phyloP scores from a whole-genome alignment of 2,329 filamentous ascomycete genomes.

The Lachnellula arida region DNA sequence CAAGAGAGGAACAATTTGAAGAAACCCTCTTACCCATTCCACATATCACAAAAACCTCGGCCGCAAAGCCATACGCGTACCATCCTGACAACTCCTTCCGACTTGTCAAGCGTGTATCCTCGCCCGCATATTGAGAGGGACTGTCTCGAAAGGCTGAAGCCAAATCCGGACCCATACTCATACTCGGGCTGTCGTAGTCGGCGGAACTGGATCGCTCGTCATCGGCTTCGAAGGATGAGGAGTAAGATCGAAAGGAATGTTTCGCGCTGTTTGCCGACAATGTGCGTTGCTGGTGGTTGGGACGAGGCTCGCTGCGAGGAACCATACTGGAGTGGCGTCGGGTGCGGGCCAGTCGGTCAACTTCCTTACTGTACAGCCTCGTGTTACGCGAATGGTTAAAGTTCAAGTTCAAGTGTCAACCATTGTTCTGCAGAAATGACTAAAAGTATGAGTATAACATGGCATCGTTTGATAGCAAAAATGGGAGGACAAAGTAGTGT shows the following conservation, averaged over 20 bases:
- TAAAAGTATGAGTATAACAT: neutral
- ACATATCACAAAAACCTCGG: constrained; percentile 94
- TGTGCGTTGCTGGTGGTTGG: constrained; percentile 22
- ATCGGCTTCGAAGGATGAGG: constrained; percentile 62
- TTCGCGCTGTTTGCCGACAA: constrained; percentile 39
- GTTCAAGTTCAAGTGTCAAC: constrained; percentile 1
- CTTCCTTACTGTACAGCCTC: constrained; percentile 9
- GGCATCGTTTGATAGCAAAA: neutral
- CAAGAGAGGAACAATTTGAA: neutral
- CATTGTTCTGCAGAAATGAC: constrained; percentile 6
- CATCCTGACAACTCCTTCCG: constrained; percentile 84
- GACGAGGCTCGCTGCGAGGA: constrained; percentile 18
- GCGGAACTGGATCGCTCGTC: constrained; percentile 54
- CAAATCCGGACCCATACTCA: constrained; percentile 31
- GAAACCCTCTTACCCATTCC: constrained; percentile 58
- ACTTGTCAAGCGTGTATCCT: constrained; percentile 87
- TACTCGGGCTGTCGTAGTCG: constrained; percentile 20
- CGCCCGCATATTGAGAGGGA: constrained; percentile 61
- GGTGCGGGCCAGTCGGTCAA: constrained; percentile 11
- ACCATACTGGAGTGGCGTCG: constrained; percentile 18
- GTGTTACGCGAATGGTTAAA: constrained; percentile 13
- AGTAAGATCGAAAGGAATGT: constrained; percentile 52
- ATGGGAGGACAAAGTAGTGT: neutral
- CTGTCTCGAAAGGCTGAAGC: constrained; percentile 32
- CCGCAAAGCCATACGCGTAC: constrained; percentile 95